Percentiles rank a stretch among this genome's conserved stretches.
phyloP scores from a whole-genome alignment of 306 rosid species.

The Vigna hirtella region DNA sequence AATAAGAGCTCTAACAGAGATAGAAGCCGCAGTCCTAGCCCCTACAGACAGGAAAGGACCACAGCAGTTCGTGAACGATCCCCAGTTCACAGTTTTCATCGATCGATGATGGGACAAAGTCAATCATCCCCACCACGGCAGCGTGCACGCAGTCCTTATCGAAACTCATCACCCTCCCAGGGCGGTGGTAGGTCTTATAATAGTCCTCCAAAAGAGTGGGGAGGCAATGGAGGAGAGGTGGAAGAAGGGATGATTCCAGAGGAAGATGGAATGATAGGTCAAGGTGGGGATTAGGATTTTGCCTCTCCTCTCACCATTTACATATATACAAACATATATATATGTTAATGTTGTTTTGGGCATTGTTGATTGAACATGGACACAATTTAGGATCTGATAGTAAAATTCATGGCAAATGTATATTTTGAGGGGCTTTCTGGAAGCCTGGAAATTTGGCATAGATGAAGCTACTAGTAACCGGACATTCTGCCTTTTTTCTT shows the following conservation, averaged over 20 bases:
- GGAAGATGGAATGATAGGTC: conserved; percentile 75
- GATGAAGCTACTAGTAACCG: conserved; percentile 25
- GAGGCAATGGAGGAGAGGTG: conserved; percentile 56
- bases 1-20: conserved; percentile 55
- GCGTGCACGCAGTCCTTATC: not conserved
- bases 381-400: conserved; percentile 44
- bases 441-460: conserved; percentile 34
- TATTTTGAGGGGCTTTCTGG: conserved; percentile 51
- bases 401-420: conserved; percentile 45
- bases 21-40: conserved; percentile 72
- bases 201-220: conserved; percentile 48
- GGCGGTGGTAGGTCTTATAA: conserved; percentile 2
- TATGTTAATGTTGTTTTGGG: conserved; percentile 41
- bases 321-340: not conserved
- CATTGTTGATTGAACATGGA: conserved; percentile 44
- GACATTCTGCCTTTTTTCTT: not conserved
- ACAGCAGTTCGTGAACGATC: conserved; percentile 51
- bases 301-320: not conserved
- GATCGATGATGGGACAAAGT: conserved; percentile 60
- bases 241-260: conserved; percentile 88
- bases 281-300: conserved; percentile 48
- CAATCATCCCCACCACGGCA: conserved; percentile 44
- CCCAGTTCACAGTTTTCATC: conserved; percentile 68
- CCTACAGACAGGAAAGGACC: conserved; percentile 45
- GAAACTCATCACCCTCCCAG: too few relatives aligned